Conservation (phyloP, 192 early-diverging fungal species). For the Backusella morwellensis region DNA sequence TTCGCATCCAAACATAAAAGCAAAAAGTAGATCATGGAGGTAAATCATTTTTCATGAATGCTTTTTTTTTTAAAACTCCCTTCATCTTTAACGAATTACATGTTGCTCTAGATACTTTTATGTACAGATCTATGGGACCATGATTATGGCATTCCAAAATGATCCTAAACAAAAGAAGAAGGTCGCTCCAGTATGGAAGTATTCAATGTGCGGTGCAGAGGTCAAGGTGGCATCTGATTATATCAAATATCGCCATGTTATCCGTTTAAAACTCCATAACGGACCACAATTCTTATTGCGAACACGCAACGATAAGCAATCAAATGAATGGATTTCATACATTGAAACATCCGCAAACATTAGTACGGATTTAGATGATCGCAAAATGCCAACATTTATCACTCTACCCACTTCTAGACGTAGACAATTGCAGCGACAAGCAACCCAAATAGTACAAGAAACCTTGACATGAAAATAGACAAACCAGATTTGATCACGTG, state of each 20-base stretch:
- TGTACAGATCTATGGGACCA: background rate
- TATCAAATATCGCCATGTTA: slow-evolving; percentile 41
- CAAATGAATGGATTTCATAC: slow-evolving; percentile 42
- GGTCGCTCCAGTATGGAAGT: slow-evolving; percentile 33
- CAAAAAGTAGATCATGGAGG: slow-evolving; percentile 49
- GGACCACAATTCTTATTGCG: slow-evolving; percentile 44
- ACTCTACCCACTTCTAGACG: slow-evolving; percentile 35
- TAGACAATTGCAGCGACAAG: background rate
- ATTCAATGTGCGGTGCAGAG: slow-evolving; percentile 41
- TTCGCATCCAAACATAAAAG: slow-evolving; percentile 25
- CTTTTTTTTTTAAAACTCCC: background rate
- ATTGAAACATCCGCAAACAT: slow-evolving; percentile 49
- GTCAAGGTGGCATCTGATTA: slow-evolving; percentile 44
- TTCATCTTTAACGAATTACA: background rate
- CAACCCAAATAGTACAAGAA: background rate
- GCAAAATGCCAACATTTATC: slow-evolving; percentile 48
- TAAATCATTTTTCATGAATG: background rate
- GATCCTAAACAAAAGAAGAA: slow-evolving; percentile 6
- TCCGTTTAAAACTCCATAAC: slow-evolving; percentile 38
- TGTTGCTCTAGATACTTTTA: background rate
- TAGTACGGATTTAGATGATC: slow-evolving; percentile 41
- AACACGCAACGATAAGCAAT: slow-evolving; percentile 36
- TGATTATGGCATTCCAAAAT: background rate
- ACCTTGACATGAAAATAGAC: background rate
- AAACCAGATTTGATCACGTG: background rate